Conservation (phyloP, 768 basidiomycete species). For the Lepiota brunneoincarnata region DNA sequence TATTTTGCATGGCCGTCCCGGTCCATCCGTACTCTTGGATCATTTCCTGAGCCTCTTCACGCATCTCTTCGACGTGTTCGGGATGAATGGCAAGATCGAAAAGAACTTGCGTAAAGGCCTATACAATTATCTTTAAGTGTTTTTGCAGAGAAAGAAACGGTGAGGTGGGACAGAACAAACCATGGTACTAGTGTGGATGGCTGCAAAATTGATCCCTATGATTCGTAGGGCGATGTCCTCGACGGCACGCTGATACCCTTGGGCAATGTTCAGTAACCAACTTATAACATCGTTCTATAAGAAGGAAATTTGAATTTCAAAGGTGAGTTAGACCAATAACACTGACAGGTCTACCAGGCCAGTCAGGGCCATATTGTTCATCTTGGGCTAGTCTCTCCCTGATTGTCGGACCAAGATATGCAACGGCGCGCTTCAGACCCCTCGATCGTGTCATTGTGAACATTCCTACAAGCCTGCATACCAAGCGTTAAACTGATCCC, state of each 20-base stretch:
- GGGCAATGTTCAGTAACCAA: constrained; percentile 37
- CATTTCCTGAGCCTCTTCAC: constrained; percentile 38
- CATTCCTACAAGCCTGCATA: constrained; percentile 14
- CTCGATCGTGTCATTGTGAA: constrained; percentile 9
- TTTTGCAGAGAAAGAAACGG: neutral
- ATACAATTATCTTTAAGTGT: constrained; percentile 4
- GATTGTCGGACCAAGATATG: constrained; percentile 16
- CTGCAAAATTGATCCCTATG: constrained; percentile 36
- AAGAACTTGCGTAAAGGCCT: constrained; percentile 23
- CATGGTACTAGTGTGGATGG: constrained; percentile 36
- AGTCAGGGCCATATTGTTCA: constrained; percentile 7
- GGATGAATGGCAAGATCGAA: constrained; percentile 19
- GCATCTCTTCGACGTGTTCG: constrained; percentile 26
- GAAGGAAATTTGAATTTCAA: neutral
- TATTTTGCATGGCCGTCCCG: constrained; percentile 30
- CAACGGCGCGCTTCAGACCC: neutral
- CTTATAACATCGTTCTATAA: constrained; percentile 38
- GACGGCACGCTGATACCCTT: constrained; percentile 19
- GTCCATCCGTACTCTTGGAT: constrained; percentile 32
- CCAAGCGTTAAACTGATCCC: neutral
- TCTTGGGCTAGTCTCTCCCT: constrained; percentile 3
- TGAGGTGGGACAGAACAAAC: constrained; percentile 24
- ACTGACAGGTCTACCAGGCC: constrained; percentile 12
- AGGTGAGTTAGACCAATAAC: neutral
- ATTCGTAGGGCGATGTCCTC: constrained; percentile 26